Evolutionary conservation across 768 basidiomycete species (phyloP).

Genomic region (Agaricus bisporus): DNA sequence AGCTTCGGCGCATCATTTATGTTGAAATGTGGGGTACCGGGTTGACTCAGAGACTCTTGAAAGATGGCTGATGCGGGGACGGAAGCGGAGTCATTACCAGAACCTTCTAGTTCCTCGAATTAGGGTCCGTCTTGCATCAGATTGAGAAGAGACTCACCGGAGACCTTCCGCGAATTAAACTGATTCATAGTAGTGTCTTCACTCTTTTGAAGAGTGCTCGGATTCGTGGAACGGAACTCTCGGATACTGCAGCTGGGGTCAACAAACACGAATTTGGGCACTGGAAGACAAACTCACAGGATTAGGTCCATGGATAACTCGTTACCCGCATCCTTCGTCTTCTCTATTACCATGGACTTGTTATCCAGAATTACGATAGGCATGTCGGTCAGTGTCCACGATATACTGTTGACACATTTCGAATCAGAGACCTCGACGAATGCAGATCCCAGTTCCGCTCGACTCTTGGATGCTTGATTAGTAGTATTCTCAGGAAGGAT

Average conservation of each 20-base stretch:
- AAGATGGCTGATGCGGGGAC: no score
- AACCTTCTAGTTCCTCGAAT: no score
- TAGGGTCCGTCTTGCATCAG: no score
- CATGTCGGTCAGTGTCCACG: conserved; percentile 5
- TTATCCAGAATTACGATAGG: conserved; percentile 4
- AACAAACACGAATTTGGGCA: not conserved
- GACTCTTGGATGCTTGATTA: not conserved
- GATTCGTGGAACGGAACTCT: not conserved
- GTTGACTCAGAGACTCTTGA: no score
- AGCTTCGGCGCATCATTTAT: no score
- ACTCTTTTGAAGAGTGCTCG: not conserved
- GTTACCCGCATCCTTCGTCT: not conserved
- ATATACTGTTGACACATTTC: conserved; percentile 7
- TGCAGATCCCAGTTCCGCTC: conserved; percentile 3
- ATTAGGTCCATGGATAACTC: conserved; percentile 3
- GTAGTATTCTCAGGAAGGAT: not conserved
- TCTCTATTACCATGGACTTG: conserved; percentile 1
- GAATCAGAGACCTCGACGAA: conserved; percentile 7
- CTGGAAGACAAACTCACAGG: not conserved
- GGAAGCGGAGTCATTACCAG: no score
- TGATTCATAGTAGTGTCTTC: not conserved
- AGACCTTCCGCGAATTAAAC: no score
- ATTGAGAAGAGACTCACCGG: no score
- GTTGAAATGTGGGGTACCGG: no score
- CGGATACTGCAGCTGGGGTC: not conserved